Evolutionary conservation across 2,329 filamentous ascomycete genomes (phyloP).

Genomic region (Amauroascus niger): DNA sequence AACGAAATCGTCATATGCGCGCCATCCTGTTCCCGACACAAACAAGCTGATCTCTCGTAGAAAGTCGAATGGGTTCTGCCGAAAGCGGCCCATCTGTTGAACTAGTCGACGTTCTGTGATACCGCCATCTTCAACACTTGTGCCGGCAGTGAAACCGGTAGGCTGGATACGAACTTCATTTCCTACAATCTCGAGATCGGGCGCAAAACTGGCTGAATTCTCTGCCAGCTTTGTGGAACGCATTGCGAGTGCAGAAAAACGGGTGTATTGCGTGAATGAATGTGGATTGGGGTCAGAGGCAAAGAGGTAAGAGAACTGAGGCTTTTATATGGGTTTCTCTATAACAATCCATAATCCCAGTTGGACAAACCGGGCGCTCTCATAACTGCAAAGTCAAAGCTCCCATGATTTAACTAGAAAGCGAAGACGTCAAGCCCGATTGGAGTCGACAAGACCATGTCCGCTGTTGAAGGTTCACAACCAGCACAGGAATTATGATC

Average conservation of each 20-base stretch:
- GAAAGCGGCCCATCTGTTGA: conserved; percentile 77
- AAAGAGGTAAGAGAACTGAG: neutral
- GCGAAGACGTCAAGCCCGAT: neutral
- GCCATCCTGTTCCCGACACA: conserved; percentile 88
- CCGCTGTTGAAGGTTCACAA: neutral
- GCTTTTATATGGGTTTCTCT: neutral
- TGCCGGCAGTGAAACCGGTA: conserved; percentile 47
- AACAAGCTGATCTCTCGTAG: conserved; percentile 88
- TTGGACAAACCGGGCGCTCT: neutral
- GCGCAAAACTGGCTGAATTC: conserved; percentile 40
- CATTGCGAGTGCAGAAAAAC: conserved; percentile 17
- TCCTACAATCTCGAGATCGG: conserved; percentile 68
- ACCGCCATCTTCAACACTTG: conserved; percentile 33
- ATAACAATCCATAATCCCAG: neutral
- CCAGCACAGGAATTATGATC: conserved; percentile 4
- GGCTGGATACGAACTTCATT: conserved; percentile 66
- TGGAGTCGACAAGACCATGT: neutral
- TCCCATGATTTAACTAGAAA: neutral
- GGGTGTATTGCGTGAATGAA: neutral
- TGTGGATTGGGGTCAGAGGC: neutral
- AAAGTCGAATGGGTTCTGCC: conserved; percentile 63
- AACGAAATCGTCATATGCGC: conserved; percentile 80
- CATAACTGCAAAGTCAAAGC: neutral
- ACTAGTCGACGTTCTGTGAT: conserved; percentile 42
- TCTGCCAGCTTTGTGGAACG: conserved; percentile 24